Conservation (phyloP, 345 rosid species). For the Lumnitzera racemosa region DNA sequence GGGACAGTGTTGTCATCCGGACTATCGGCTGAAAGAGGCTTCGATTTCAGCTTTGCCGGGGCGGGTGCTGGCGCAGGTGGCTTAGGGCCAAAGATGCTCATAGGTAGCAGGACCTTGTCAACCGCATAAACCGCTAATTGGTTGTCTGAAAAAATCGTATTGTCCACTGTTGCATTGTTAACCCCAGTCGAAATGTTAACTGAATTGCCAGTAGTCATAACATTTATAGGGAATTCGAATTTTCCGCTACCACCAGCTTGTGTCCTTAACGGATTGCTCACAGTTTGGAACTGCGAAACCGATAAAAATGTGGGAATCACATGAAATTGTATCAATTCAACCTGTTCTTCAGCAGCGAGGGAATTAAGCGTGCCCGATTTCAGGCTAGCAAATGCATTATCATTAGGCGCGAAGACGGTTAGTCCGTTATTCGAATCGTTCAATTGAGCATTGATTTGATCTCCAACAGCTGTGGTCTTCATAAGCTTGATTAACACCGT, state of each 20-base stretch:
- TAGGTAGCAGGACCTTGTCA: conserved; percentile 41
- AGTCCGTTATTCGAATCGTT: conserved; percentile 32
- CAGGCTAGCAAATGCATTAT: conserved; percentile 28
- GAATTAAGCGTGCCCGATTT: conserved; percentile 30
- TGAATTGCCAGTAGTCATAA: conserved; percentile 22
- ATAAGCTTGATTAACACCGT: conserved; percentile 24
- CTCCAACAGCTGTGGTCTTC: conserved; percentile 18
- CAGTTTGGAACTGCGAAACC: conserved; percentile 30
- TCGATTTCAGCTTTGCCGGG: conserved; percentile 27
- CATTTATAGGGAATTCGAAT: conserved; percentile 22
- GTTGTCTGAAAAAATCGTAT: conserved; percentile 24
- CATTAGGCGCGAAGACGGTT: conserved; percentile 30
- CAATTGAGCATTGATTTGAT: conserved; percentile 25
- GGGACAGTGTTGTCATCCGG: conserved; percentile 11
- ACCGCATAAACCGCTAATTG: conserved; percentile 36
- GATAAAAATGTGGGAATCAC: conserved; percentile 24
- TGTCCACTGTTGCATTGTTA: conserved; percentile 30
- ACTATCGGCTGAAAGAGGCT: conserved; percentile 11
- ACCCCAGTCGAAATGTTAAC: conserved; percentile 41
- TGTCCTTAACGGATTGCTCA: conserved; percentile 36
- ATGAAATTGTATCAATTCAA: conserved; percentile 31
- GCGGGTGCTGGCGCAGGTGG: conserved; percentile 45
- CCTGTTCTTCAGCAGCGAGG: conserved; percentile 24
- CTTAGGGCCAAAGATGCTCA: conserved; percentile 29
- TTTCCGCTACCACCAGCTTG: conserved; percentile 27